Evolutionary conservation across 2,329 filamentous ascomycete genomes (phyloP).

Genomic region (Alternaria ventricosa): DNA sequence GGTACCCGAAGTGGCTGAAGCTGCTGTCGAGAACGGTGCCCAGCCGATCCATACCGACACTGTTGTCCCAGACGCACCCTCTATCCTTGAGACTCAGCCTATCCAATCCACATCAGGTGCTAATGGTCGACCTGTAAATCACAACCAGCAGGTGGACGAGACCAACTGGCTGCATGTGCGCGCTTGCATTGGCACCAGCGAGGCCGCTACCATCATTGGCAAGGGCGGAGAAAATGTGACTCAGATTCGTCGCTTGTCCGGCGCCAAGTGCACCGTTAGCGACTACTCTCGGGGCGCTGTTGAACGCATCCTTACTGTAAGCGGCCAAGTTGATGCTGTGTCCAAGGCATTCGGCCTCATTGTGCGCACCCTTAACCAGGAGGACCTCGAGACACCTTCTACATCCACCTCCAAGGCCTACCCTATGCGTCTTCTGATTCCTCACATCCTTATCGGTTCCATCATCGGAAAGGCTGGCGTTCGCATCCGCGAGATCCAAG

Average conservation of each 20-base stretch:
- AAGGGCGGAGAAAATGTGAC: slow-evolving; percentile 99
- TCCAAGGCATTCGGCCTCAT: slow-evolving; percentile 99
- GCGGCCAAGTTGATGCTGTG: slow-evolving; percentile 92
- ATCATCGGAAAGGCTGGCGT: slow-evolving; percentile 98
- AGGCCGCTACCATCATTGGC: slow-evolving; percentile 96
- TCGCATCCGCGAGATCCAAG: slow-evolving; percentile 97
- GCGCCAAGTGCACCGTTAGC: slow-evolving; percentile 97
- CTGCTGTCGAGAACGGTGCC: slow-evolving; percentile 52
- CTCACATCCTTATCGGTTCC: slow-evolving; percentile 95
- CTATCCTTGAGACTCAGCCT: slow-evolving; percentile 61
- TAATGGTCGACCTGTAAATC: slow-evolving; percentile 57
- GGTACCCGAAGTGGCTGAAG: slow-evolving; percentile 29
- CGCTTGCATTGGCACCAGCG: slow-evolving; percentile 94
- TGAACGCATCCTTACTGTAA: slow-evolving; percentile 96
- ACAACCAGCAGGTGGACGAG: slow-evolving; percentile 75
- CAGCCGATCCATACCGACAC: slow-evolving; percentile 74
- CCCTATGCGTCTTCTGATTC: slow-evolving; percentile 90
- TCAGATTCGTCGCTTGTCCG: slow-evolving; percentile 91
- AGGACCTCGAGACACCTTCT: slow-evolving; percentile 85
- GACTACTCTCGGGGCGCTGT: slow-evolving; percentile 97
- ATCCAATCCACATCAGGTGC: slow-evolving; percentile 63
- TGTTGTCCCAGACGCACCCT: slow-evolving; percentile 67
- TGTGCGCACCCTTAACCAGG: slow-evolving; percentile 97
- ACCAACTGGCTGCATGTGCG: slow-evolving; percentile 96
- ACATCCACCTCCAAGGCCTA: slow-evolving; percentile 97